Base-by-base conservation (phyloP, 2,329 filamentous ascomycete genomes). In the Westerdykella sp. region DNA sequence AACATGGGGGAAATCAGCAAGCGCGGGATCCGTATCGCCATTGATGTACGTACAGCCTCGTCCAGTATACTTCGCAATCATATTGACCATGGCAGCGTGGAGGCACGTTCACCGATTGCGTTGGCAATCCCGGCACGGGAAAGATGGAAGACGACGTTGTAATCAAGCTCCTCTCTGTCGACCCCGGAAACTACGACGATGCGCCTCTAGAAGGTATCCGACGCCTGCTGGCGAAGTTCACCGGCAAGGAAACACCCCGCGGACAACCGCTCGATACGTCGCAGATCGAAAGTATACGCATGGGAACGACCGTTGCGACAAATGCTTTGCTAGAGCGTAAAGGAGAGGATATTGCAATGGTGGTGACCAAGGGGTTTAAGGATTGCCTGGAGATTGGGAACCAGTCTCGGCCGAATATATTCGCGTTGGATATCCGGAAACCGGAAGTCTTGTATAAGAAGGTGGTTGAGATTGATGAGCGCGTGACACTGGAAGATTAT, bases 241-340 rank as follows among this genome's bases (percentile, higher is more conserved):
- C 82, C 2, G 76, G 77, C 42, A 76, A 77, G 45, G 83, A 91
- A 4, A 89, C 94, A 36, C 86, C 87, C 3, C 81, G 89, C 38
- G 88, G 87, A 21, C 74, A 89, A 62, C 73, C 85, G 1, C 72
- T 95, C 7, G 88, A 95, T 65, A 95, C 89, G 1, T 79, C 81
- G 14, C 71, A 82, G 59, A 94, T 96, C 55, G 87, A 93, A 55
- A 89, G 85, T 43, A 95, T 96, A 63, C 84, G 90, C 38, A 96
- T 96, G 90, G 90, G 90, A 36, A 96, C 90, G 1, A 96, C 90
- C 0, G 89, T 96, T 11, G 90, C 90, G 9, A 96, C 90, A 1
- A 96, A 96, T 65, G 90, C 90, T 0, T 69, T 96, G 43, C 75
- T 96, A 2, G 90, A 96, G 67, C 76, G 90, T 45, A 95, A 95